A percentile compares a stretch with the other conserved stretches of the same genome.
phyloP scores from a whole-genome alignment of 2,329 filamentous ascomycete species.

The Helotiales sp. region DNA sequence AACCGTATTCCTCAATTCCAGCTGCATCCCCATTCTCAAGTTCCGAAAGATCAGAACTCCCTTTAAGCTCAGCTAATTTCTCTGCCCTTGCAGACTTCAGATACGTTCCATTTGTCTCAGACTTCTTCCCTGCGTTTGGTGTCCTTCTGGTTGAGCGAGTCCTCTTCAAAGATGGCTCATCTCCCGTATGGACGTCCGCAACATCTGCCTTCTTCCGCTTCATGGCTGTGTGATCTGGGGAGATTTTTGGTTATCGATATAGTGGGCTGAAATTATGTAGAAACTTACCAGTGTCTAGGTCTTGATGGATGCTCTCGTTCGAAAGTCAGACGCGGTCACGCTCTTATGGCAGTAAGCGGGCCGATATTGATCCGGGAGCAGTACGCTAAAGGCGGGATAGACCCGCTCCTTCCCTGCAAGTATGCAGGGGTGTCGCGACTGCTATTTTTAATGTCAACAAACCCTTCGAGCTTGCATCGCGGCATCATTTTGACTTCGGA shows the following conservation, averaged over 20 bases:
- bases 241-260: background rate
- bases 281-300: background rate
- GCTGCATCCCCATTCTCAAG: background rate
- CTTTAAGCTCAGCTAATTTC: background rate
- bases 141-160: conserved; percentile 18
- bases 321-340: conserved; percentile 5
- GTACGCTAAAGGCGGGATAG: conserved; percentile 28
- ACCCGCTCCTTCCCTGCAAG: conserved; percentile 25
- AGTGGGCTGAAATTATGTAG: background rate
- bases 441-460: conserved; percentile 35
- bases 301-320: background rate
- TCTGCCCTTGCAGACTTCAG: background rate
- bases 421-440: conserved; percentile 28
- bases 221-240: conserved; percentile 19
- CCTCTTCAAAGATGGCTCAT: conserved; percentile 25
- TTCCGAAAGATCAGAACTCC: background rate
- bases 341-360: conserved; percentile 1
- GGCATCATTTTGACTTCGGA: conserved; percentile 2
- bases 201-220: conserved; percentile 29
- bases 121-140: background rate
- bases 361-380: conserved; percentile 31
- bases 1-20: background rate
- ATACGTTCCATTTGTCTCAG: background rate
- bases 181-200: background rate
- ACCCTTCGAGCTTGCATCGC: background rate